Conservation (phyloP, 148 eudicot genomes). For the Chenopodium berlandieri region DNA sequence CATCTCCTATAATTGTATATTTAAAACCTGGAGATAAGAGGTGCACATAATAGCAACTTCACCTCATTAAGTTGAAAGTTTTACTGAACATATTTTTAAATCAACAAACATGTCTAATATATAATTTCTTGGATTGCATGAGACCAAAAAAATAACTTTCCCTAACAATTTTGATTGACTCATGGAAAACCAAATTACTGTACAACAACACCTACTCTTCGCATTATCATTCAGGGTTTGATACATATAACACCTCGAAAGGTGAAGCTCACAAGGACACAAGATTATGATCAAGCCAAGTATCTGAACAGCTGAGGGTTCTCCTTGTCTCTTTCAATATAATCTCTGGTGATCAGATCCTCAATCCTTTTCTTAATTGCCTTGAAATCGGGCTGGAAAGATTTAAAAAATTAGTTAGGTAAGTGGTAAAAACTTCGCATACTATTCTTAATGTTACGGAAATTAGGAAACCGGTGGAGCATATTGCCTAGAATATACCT, state of each 20-base stretch:
- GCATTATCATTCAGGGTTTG: not conserved
- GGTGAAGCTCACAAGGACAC: not conserved
- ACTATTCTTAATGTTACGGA: not conserved
- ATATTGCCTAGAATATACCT: too few relatives aligned
- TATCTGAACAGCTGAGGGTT: constrained; percentile 42
- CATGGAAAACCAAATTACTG: constrained; percentile 18
- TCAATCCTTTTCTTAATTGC: constrained; percentile 51
- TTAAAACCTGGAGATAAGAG: not conserved
- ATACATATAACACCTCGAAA: not conserved
- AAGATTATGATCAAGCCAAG: constrained; percentile 35
- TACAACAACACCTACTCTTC: constrained; percentile 24
- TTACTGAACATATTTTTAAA: not conserved
- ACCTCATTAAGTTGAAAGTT: not conserved
- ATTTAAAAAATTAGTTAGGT: not conserved
- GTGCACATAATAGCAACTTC: not conserved
- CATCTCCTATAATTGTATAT: not conserved
- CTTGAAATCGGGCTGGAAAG: constrained; percentile 48
- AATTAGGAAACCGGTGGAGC: not conserved
- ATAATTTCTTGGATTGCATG: constrained; percentile 1
- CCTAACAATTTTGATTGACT: not conserved
- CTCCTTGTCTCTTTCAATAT: constrained; percentile 48
- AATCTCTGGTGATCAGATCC: constrained; percentile 46
- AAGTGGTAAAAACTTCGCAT: not conserved
- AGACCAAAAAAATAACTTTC: constrained; percentile 2
- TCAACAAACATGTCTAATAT: not conserved